A percentile compares a stretch with the other conserved stretches of the same genome.
Conservation (phyloP, 768 basidiomycete species). For the Hypholoma fasciculare region DNA sequence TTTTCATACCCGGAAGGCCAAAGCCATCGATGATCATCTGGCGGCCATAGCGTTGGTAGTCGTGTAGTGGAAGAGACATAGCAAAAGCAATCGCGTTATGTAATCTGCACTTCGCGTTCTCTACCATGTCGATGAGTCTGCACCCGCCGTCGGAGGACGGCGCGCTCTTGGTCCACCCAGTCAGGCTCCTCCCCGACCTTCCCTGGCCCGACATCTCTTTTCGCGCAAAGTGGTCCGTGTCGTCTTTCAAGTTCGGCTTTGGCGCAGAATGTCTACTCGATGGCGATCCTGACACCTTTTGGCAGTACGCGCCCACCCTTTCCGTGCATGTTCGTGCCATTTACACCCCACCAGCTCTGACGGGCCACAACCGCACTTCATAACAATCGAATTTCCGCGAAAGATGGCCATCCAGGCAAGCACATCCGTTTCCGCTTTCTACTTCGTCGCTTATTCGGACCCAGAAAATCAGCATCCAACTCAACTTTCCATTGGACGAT, state of each 20-base stretch:
- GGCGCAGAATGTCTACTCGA: slow-evolving; percentile 92
- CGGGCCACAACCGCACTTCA: slow-evolving; percentile 95
- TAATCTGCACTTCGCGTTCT: not conserved
- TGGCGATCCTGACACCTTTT: slow-evolving; percentile 89
- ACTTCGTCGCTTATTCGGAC: not conserved
- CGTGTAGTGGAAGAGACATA: slow-evolving; percentile 47
- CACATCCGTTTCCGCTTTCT: not conserved
- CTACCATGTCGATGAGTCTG: slow-evolving; percentile 3
- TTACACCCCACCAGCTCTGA: slow-evolving; percentile 61
- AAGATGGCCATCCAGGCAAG: slow-evolving; percentile 85
- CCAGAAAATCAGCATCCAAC: slow-evolving; percentile 85
- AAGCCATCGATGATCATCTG: slow-evolving; percentile 95
- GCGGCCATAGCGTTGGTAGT: slow-evolving; percentile 90
- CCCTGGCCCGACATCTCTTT: slow-evolving; percentile 85
- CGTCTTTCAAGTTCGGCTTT: slow-evolving; percentile 95
- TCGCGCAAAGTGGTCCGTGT: slow-evolving; percentile 94
- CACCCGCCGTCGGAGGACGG: slow-evolving; percentile 12
- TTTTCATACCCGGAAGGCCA: slow-evolving; percentile 70
- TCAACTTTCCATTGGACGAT: slow-evolving; percentile 84
- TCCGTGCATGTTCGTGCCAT: not conserved
- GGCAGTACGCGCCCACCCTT: slow-evolving; percentile 74
- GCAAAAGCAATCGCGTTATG: not conserved
- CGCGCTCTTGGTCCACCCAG: slow-evolving; percentile 35
- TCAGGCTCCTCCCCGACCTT: slow-evolving; percentile 36
- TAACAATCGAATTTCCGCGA: slow-evolving; percentile 90